phyloP scores from a whole-genome alignment of 345 rosid genomes.

The Salix arbutifolia region DNA sequence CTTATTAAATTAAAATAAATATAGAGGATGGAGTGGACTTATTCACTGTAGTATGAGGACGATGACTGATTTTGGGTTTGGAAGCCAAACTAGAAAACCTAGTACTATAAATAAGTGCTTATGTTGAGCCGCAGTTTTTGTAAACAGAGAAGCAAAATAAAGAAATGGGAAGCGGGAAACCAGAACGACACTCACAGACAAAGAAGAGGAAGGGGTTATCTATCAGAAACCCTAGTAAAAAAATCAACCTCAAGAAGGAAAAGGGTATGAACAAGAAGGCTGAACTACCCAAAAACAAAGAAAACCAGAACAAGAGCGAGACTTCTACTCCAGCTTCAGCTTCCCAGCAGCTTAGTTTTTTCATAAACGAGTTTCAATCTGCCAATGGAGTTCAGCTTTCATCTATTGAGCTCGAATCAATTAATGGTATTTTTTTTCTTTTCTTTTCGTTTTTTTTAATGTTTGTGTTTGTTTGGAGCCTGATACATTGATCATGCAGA shows the following conservation, averaged over 20 bases:
- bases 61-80: too few species aligned
- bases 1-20: too few species aligned
- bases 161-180: slow-evolving; percentile 20
- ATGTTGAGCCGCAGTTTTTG: not conserved
- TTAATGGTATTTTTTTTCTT: slow-evolving; percentile 37
- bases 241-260: not conserved
- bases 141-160: not conserved
- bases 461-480: not conserved
- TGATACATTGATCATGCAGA: slow-evolving; percentile 34
- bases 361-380: slow-evolving; percentile 49
- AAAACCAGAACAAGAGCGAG: not conserved
- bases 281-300: too few species aligned
- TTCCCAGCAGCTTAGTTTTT: slow-evolving; percentile 49
- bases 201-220: not conserved
- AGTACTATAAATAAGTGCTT: too few species aligned
- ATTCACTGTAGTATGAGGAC: too few species aligned
- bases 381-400: slow-evolving; percentile 55
- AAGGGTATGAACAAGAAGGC: too few species aligned
- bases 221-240: not conserved
- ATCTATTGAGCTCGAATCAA: slow-evolving; percentile 64
- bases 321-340: slow-evolving; percentile 21
- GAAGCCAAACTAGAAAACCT: too few species aligned
- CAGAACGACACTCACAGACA: not conserved
- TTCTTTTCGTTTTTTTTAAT: not conserved
- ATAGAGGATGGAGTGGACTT: too few species aligned